phyloP scores from a whole-genome alignment of 768 basidiomycete species.

The Leccinum longicurvipes region DNA sequence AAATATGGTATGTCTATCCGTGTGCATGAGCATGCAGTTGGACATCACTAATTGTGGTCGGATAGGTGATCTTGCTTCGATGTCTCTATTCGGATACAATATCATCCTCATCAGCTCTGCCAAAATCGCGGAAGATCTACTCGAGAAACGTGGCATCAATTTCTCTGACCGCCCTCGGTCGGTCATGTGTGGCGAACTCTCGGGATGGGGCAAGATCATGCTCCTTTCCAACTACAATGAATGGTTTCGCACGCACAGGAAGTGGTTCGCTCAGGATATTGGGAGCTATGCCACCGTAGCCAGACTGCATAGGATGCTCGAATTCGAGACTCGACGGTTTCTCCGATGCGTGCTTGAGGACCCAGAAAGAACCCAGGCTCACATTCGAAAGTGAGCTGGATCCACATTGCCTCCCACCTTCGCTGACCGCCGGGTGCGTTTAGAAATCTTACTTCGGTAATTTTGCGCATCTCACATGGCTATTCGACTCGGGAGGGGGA shows the following conservation, averaged over 20 bases:
- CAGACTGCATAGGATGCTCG: slow-evolving; percentile 16
- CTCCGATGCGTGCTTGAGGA: slow-evolving; percentile 10
- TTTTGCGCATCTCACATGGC: slow-evolving; percentile 39
- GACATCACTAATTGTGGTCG: not conserved
- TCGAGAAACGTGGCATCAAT: slow-evolving; percentile 43
- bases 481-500: slow-evolving; percentile 34
- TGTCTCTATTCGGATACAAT: slow-evolving; percentile 24
- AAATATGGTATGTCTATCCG: slow-evolving; percentile 6
- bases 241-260: slow-evolving; percentile 17
- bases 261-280: slow-evolving; percentile 17
- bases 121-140: slow-evolving; percentile 38
- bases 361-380: not conserved
- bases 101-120: slow-evolving; percentile 44
- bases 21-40: no score
- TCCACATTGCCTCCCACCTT: not conserved
- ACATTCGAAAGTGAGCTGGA: not conserved
- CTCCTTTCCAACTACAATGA: slow-evolving; percentile 11
- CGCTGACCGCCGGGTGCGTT: not conserved
- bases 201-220: slow-evolving; percentile 22
- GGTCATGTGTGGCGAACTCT: slow-evolving; percentile 18
- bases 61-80: slow-evolving; percentile 16
- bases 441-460: slow-evolving; percentile 21
- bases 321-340: slow-evolving; percentile 15
- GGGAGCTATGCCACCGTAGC: slow-evolving; percentile 7
- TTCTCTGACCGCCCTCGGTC: slow-evolving; percentile 35